Evolutionary conservation across 139 green algal genomes (phyloP).

Genomic region (Tetratostichococcus sp.): DNA sequence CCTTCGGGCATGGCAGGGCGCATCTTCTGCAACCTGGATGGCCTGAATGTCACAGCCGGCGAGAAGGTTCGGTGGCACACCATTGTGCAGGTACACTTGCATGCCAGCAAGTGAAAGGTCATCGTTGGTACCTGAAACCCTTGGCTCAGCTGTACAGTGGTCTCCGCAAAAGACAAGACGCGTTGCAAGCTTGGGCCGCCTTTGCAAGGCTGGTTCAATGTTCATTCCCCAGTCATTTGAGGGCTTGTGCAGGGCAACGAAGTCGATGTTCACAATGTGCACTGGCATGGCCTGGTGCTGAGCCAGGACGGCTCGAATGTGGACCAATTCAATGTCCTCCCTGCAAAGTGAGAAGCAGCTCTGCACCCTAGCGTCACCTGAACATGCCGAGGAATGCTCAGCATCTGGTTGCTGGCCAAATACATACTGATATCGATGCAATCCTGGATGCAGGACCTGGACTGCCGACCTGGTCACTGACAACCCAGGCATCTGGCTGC

Average conservation of each 20-base stretch:
- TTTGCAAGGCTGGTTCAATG: too few species aligned
- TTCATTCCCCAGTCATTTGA: too few species aligned
- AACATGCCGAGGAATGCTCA: too few species aligned
- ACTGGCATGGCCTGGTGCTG: conserved; percentile 33
- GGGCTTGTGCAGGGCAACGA: conserved; percentile 26
- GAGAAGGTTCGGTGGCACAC: background rate
- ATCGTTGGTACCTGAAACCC: too few species aligned
- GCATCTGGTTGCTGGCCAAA: too few species aligned
- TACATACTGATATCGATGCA: too few species aligned
- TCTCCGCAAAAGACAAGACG: too few species aligned
- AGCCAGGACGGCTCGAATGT: conserved; percentile 19
- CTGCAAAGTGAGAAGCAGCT: conserved; percentile 1
- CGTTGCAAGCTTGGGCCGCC: too few species aligned
- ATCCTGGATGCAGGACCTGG: background rate
- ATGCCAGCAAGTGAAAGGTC: too few species aligned
- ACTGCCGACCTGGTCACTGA: conserved; percentile 18
- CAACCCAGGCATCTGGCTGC: conserved; percentile 38
- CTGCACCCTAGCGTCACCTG: too few species aligned
- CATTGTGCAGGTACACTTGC: background rate
- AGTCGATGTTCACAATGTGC: conserved; percentile 33
- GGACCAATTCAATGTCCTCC: conserved; percentile 46
- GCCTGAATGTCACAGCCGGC: conserved; percentile 8
- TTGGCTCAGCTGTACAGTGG: too few species aligned
- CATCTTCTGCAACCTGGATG: conserved; percentile 27
- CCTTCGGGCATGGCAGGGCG: background rate